Percentiles rank a stretch among this genome's conserved stretches.
phyloP scores from a whole-genome alignment of 805 yeast species.

The Pichia nakasei region DNA sequence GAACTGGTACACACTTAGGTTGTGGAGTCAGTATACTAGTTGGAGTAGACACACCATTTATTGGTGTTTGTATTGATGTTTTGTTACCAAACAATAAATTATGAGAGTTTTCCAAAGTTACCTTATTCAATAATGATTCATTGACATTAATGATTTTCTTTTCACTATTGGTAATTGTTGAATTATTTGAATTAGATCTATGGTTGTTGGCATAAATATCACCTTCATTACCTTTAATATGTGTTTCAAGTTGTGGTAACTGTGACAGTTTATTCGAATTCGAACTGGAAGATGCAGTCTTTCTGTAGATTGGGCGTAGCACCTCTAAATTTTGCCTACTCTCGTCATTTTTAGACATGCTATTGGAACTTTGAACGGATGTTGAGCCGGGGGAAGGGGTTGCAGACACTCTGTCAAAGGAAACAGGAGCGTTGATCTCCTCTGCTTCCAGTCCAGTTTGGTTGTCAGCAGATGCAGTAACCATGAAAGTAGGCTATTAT shows the following conservation, averaged over 20 bases:
- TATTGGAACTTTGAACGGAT: not conserved
- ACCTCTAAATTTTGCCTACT: not conserved
- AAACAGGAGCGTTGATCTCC: too few species aligned
- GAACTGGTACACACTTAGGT: not conserved
- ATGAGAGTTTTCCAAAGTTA: not conserved
- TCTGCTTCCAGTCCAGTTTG: too few species aligned
- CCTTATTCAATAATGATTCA: constrained; percentile 6
- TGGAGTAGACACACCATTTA: not conserved
- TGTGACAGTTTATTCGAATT: constrained; percentile 9
- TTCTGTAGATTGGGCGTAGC: constrained; percentile 8
- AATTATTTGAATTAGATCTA: not conserved
- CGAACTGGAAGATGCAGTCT: not conserved
- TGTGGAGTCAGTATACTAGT: not conserved
- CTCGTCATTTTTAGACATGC: not conserved
- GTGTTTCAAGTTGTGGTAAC: constrained; percentile 11
- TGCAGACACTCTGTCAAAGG: too few species aligned
- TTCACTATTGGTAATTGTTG: not conserved
- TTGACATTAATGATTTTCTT: constrained; percentile 3
- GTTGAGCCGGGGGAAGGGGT: not conserved
- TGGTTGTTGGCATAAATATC: too few species aligned
- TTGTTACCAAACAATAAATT: not conserved
- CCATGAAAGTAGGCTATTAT: too few species aligned
- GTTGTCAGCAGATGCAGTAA: too few species aligned
- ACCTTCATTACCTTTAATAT: not conserved
- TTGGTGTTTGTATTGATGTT: not conserved